Evolutionary conservation across 2,329 filamentous ascomycete species (phyloP).

Genomic region (Ophiostoma himal-ulmi): DNA sequence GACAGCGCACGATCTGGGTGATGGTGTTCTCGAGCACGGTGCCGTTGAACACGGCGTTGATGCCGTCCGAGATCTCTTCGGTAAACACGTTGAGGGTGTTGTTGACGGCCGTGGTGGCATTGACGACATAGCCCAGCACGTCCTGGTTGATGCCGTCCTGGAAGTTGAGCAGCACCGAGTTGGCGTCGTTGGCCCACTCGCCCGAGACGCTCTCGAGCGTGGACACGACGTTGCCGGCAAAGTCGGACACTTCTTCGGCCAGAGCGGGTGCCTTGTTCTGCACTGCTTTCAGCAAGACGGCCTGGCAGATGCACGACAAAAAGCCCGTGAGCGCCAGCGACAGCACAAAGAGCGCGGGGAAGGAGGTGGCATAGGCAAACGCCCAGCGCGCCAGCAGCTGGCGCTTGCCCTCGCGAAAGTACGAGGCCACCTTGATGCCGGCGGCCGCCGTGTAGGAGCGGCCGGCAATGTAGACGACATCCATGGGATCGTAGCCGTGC

Average conservation of each 20-base stretch:
- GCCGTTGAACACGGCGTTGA: conserved; percentile 73
- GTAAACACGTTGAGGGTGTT: conserved; percentile 78
- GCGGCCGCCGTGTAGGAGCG: conserved; percentile 67
- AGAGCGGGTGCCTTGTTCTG: conserved; percentile 71
- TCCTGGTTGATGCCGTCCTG: conserved; percentile 71
- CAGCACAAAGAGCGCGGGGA: conserved; percentile 78
- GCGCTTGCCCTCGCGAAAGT: conserved; percentile 53
- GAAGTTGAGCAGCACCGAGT: conserved; percentile 54
- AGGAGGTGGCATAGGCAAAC: conserved; percentile 79
- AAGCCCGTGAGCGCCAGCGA: conserved; percentile 76
- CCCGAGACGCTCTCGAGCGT: conserved; percentile 66
- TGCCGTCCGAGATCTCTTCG: conserved; percentile 64
- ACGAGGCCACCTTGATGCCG: conserved; percentile 63
- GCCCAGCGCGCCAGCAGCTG: conserved; percentile 76
- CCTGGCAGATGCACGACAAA: conserved; percentile 77
- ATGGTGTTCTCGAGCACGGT: conserved; percentile 76
- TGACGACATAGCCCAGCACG: conserved; percentile 80
- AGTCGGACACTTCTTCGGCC: conserved; percentile 66
- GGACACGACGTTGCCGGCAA: conserved; percentile 70
- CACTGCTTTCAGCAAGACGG: conserved; percentile 65
- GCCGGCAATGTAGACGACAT: conserved; percentile 81
- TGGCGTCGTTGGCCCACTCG: conserved; percentile 71
- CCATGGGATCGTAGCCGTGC: conserved; percentile 70
- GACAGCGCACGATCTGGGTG: conserved; percentile 72
- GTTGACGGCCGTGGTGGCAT: conserved; percentile 76